A percentile compares a stretch with the other conserved stretches of the same genome.
phyloP scores from a whole-genome alignment of 225 moss, liverwort and hornwort species.

The Takakia lepidozioides region DNA sequence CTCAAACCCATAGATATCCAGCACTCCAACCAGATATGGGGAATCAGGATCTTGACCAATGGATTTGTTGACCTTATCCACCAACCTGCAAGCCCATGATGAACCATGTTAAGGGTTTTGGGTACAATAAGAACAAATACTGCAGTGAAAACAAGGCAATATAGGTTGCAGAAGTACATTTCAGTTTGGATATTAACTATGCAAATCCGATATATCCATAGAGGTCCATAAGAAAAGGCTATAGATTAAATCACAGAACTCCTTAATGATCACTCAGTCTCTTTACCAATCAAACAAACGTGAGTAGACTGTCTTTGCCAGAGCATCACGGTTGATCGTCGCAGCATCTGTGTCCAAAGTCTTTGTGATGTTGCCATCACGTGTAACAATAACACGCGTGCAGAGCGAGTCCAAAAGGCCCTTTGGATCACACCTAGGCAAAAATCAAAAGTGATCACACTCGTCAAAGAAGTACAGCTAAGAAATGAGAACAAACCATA shows the following conservation, averaged over 20 bases:
- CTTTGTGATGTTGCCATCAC: conserved; percentile 93
- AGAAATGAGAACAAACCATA: too few relatives aligned
- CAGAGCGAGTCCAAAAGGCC: conserved; percentile 88
- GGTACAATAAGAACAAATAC: not conserved
- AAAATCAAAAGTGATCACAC: not conserved
- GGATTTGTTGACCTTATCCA: conserved; percentile 96
- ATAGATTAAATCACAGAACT: too few relatives aligned
- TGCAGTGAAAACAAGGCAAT: too few relatives aligned
- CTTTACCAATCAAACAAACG: conserved; percentile 98
- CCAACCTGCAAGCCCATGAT: conserved; percentile 93
- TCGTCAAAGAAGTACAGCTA: too few relatives aligned
- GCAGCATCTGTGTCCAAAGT: conserved; percentile 75
- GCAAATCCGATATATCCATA: too few relatives aligned
- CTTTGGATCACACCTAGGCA: conserved; percentile 64
- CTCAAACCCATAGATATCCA: conserved; percentile 99
- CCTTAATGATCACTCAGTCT: too few relatives aligned
- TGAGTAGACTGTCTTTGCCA: conserved; percentile 96
- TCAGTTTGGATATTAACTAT: too few relatives aligned
- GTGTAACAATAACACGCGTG: conserved; percentile 76
- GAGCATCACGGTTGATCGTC: conserved; percentile 84
- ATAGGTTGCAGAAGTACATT: too few relatives aligned
- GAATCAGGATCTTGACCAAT: conserved; percentile 98
- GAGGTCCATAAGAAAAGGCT: not conserved
- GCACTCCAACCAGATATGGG: conserved; percentile 72
- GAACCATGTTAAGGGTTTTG: too few relatives aligned